Base-by-base conservation (phyloP, 305 asterid species). In the Fraxinus dipetala region DNA sequence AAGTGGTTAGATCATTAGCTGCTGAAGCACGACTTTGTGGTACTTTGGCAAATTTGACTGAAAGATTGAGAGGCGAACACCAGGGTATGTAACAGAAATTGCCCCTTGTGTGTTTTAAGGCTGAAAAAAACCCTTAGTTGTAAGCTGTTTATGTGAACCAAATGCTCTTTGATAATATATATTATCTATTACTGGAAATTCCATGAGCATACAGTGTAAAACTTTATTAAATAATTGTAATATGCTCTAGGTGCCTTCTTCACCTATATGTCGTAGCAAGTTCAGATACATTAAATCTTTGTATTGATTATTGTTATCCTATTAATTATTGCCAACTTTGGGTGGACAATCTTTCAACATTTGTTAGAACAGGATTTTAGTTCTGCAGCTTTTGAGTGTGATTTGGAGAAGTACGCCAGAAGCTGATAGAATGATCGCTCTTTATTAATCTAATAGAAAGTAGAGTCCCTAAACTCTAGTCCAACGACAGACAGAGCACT, bases 11-110 rank as follows among this genome's bases (percentile, higher is more conserved):
- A 81, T 89, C 92, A 36, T 88, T 95, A 74, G 94, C 98, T 88
- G 87, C 84, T 35, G 98, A 95, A 85, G 94, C 91, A 13, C 91
- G 85, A 84, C 80, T 90, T 14, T 94, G 97, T 84, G 93, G 91
- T 76, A 85, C 86, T 69, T 34, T 94, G 86, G 89, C 91, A 2
- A 89, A 85, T 88, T 80, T 95, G 88, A 73, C 88, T 0, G 94
- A 90, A 70, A 89, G 85, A 77, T 84, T 90, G 84, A 89, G 83
- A 86, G 83, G 76, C 6, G 84, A 81, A 31, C 78, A 67, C 38
- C 76, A 83, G 67, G 98, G 93, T 93, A 85, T 75, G 91, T 61
- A 79, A 83, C 73, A 67, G 38, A 18, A 83, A 30, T 16, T 24
- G 65, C 0, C 31, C 36, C 56, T 79, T 84, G 48, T 84, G 48